phyloP scores from a whole-genome alignment of 2,329 filamentous ascomycete species.

The Periglandula ipomoeae region DNA sequence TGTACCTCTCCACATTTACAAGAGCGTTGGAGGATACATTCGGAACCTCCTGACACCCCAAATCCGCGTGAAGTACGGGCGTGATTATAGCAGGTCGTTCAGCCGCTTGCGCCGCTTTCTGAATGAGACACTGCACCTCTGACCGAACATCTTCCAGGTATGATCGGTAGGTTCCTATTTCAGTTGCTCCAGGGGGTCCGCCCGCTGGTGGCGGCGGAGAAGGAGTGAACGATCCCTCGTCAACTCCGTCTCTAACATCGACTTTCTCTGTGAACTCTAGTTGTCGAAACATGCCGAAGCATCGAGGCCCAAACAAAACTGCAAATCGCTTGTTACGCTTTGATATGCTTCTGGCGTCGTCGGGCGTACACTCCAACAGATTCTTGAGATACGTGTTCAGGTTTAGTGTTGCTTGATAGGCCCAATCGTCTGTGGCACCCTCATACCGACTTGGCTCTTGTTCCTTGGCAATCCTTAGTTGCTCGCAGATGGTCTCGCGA shows the following conservation, averaged over 20 bases:
- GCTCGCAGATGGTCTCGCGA: constrained; percentile 30
- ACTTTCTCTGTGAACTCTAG: constrained; percentile 38
- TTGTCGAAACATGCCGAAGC: constrained; percentile 37
- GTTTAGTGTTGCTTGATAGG: constrained; percentile 31
- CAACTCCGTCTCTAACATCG: constrained; percentile 28
- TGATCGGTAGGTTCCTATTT: constrained; percentile 32
- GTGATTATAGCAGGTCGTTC: constrained; percentile 22
- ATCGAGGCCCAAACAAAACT: constrained; percentile 42
- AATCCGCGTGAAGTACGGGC: constrained; percentile 21
- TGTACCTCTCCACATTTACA: constrained; percentile 25
- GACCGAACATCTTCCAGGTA: constrained; percentile 41
- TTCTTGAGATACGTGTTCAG: constrained; percentile 45
- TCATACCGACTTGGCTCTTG: constrained; percentile 40
- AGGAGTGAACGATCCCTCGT: constrained; percentile 28
- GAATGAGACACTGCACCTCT: constrained; percentile 37
- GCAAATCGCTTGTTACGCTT: constrained; percentile 48
- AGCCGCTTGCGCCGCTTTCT: constrained; percentile 21
- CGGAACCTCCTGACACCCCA: constrained; percentile 22
- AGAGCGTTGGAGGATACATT: constrained; percentile 18
- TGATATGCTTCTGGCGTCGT: constrained; percentile 37
- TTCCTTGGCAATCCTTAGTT: constrained; percentile 29
- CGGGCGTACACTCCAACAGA: constrained; percentile 28
- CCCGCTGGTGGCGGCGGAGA: constrained; percentile 22
- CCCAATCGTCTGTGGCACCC: constrained; percentile 31
- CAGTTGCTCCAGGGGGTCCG: constrained; percentile 25